Evolutionary conservation across 2,329 filamentous ascomycete genomes (phyloP).

Genomic region (Furcasterigmium sp.): DNA sequence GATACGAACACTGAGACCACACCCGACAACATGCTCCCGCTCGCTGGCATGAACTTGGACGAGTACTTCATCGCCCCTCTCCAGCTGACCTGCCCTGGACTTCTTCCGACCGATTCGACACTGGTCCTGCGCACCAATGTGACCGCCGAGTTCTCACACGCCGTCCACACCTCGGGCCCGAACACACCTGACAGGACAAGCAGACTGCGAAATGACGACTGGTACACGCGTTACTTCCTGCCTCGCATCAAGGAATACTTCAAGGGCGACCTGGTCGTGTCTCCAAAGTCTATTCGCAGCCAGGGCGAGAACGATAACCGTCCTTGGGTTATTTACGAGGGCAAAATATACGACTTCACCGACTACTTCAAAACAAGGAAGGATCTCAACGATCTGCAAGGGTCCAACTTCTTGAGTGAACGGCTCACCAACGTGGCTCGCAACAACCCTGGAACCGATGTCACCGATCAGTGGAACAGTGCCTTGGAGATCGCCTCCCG

Average conservation of each 20-base stretch:
- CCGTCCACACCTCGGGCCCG: constrained; percentile 66
- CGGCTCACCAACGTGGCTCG: constrained; percentile 64
- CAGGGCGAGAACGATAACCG: constrained; percentile 65
- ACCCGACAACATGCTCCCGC: constrained; percentile 63
- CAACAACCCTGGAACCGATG: constrained; percentile 72
- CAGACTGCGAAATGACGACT: constrained; percentile 57
- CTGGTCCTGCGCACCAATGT: constrained; percentile 37
- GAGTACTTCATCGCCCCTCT: constrained; percentile 83
- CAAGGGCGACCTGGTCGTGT: constrained; percentile 79
- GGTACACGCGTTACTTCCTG: constrained; percentile 72
- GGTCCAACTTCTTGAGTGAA: constrained; percentile 60
- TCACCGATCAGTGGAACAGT: constrained; percentile 60
- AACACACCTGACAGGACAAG: constrained; percentile 50
- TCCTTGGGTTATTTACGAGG: constrained; percentile 74
- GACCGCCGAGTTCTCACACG: constrained; percentile 43
- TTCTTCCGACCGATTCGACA: constrained; percentile 26
- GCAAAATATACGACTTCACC: constrained; percentile 80
- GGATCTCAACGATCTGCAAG: constrained; percentile 42
- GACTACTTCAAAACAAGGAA: constrained; percentile 81
- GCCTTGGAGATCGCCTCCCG: constrained; percentile 40
- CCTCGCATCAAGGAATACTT: constrained; percentile 81
- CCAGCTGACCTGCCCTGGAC: constrained; percentile 64
- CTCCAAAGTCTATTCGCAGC: constrained; percentile 48
- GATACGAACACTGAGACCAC: constrained; percentile 60
- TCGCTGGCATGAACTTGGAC: constrained; percentile 75